Conservation (phyloP, 2,329 filamentous ascomycete genomes). For the Pezicula radicicola region DNA sequence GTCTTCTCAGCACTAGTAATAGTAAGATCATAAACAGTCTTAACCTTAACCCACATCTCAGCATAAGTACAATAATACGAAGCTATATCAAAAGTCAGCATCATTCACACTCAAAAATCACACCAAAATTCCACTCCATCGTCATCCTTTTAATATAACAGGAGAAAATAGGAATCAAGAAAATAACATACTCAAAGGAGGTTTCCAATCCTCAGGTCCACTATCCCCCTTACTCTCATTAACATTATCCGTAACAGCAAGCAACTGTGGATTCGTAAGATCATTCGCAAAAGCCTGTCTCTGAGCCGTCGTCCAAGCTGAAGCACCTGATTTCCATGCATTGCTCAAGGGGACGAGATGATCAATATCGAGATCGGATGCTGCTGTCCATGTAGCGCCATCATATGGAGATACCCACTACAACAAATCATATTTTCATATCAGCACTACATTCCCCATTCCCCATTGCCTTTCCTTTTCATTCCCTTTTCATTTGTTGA, state of each 20-base stretch:
- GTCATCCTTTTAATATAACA: not conserved
- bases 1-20: conserved; percentile 71
- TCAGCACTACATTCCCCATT: not conserved
- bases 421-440: too few species aligned
- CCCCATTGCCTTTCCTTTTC: not conserved
- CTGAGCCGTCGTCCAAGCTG: conserved; percentile 64
- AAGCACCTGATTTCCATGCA: conserved; percentile 77
- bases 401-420: conserved; percentile 72
- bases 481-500: too few species aligned
- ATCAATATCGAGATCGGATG: conserved; percentile 76
- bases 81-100: conserved; percentile 22
- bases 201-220: conserved; percentile 75
- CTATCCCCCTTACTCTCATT: conserved; percentile 73
- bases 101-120: too few species aligned
- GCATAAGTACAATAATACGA: conserved; percentile 78
- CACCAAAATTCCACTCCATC: too few species aligned
- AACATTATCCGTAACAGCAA: conserved; percentile 75
- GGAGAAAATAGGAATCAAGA: not conserved
- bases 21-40: conserved; percentile 66
- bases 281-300: conserved; percentile 76
- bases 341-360: conserved; percentile 80
- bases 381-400: conserved; percentile 64
- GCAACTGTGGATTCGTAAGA: conserved; percentile 69
- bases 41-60: conserved; percentile 71
- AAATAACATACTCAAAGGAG: conserved; percentile 49